These are phyloP conservation scores for Clavispora vitiphila DNA, from an alignment of 805 yeast genomes.

Conservation along the genomic window DNA sequence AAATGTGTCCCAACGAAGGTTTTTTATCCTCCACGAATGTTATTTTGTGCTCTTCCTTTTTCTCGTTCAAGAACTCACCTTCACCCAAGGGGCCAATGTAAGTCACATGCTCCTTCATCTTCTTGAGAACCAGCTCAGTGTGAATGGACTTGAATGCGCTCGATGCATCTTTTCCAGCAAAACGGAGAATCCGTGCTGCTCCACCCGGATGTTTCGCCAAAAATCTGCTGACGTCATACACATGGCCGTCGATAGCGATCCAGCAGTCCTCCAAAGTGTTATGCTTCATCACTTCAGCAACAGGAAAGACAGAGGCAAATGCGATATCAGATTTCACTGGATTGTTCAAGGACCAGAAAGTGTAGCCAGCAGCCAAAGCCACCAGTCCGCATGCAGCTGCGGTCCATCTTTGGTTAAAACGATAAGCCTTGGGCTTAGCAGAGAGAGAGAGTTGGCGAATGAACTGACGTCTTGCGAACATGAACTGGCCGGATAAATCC, in stretches of 20 bases:
- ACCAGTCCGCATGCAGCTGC: neutral
- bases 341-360: neutral
- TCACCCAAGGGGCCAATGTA: slow-evolving; percentile 4
- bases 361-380: neutral
- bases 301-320: slow-evolving; percentile 1
- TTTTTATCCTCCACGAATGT: neutral
- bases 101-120: slow-evolving; percentile 2
- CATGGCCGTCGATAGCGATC: slow-evolving; percentile 5
- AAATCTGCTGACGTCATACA: slow-evolving; percentile 4
- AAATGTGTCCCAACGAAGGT: slow-evolving; percentile 3
- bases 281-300: slow-evolving; percentile 3
- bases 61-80: slow-evolving; percentile 1
- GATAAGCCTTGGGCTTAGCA: neutral
- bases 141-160: neutral
- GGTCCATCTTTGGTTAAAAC: neutral
- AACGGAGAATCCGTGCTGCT: slow-evolving; percentile 2
- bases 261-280: slow-evolving; percentile 3
- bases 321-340: slow-evolving; percentile 2
- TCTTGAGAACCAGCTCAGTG: slow-evolving; percentile 2
- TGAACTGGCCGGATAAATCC: too few species aligned
- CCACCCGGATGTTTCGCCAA: slow-evolving; percentile 4
- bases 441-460: neutral
- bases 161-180: slow-evolving; percentile 3
- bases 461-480: neutral
- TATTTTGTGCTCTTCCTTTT: neutral